Conservation (phyloP, 495 filamentous ascomycete genomes). For the Penicillium mononematosum region DNA sequence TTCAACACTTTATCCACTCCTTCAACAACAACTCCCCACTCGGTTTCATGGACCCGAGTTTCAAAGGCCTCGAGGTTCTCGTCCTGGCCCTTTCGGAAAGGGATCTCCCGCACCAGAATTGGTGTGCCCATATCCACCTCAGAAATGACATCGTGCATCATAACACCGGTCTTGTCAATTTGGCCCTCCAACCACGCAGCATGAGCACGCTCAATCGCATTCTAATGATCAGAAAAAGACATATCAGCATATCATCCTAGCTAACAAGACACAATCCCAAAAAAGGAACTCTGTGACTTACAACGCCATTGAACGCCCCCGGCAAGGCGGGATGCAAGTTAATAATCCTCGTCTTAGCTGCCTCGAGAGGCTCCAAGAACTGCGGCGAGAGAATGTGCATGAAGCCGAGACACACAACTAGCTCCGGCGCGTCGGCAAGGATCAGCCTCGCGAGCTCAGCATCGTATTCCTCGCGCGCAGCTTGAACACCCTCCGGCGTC, state of each 20-base stretch:
- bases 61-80: slow-evolving; percentile 67
- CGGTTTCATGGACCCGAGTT: slow-evolving; percentile 65
- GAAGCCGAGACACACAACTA: slow-evolving; percentile 61
- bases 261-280: background rate
- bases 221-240: slow-evolving; percentile 20
- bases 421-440: slow-evolving; percentile 62
- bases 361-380: slow-evolving; percentile 66
- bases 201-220: slow-evolving; percentile 77
- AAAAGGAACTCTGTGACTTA: slow-evolving; percentile 26
- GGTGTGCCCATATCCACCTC: slow-evolving; percentile 81
- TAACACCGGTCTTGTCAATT: slow-evolving; percentile 81
- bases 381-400: slow-evolving; percentile 59
- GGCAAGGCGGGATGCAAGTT: slow-evolving; percentile 85
- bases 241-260: slow-evolving; percentile 8
- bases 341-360: slow-evolving; percentile 64
- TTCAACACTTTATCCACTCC: slow-evolving; percentile 60
- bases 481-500: slow-evolving; percentile 44
- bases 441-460: slow-evolving; percentile 73
- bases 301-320: slow-evolving; percentile 72
- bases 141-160: slow-evolving; percentile 86
- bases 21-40: slow-evolving; percentile 69
- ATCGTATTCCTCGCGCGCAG: slow-evolving; percentile 71
- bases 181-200: slow-evolving; percentile 69
- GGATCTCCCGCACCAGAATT: slow-evolving; percentile 69
- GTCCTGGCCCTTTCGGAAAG: slow-evolving; percentile 58